phyloP scores from a whole-genome alignment of 2,329 filamentous ascomycete genomes.

The Colletotrichum costaricense region DNA sequence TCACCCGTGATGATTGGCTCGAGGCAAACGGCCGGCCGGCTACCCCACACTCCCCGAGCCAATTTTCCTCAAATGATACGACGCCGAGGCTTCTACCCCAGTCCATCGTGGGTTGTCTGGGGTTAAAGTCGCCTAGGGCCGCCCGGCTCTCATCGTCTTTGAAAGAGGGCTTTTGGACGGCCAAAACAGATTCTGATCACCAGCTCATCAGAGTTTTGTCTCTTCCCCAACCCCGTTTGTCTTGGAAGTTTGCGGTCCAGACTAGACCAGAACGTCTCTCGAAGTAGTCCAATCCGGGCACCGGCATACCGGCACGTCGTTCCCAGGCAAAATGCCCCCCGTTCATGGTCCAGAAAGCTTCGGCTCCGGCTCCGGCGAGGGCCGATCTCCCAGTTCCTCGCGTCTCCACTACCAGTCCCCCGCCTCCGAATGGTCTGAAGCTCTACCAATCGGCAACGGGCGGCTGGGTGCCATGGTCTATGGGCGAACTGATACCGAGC shows the following conservation, averaged over 20 bases:
- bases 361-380: slow-evolving; percentile 15
- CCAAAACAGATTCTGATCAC: neutral
- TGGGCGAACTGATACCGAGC: slow-evolving; percentile 47
- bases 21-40: slow-evolving; percentile 16
- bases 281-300: neutral
- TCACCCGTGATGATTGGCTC: slow-evolving; percentile 30
- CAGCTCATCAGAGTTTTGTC: neutral
- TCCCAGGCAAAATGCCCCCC: slow-evolving; percentile 18
- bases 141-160: neutral
- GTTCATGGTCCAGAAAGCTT: neutral
- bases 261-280: neutral
- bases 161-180: slow-evolving; percentile 4
- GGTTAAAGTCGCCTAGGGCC: slow-evolving; percentile 24
- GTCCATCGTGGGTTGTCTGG: slow-evolving; percentile 28
- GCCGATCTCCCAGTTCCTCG: slow-evolving; percentile 2
- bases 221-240: neutral
- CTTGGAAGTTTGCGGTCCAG: neutral
- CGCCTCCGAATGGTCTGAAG: slow-evolving; percentile 44
- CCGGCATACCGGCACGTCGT: slow-evolving; percentile 30
- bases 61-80: slow-evolving; percentile 34
- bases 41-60: slow-evolving; percentile 31
- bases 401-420: slow-evolving; percentile 43
- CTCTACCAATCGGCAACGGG: slow-evolving; percentile 57
- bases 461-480: slow-evolving; percentile 52
- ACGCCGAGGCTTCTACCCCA: slow-evolving; percentile 14